Conservation (phyloP, 495 filamentous ascomycete genomes). For the Tetracladium setigerum region DNA sequence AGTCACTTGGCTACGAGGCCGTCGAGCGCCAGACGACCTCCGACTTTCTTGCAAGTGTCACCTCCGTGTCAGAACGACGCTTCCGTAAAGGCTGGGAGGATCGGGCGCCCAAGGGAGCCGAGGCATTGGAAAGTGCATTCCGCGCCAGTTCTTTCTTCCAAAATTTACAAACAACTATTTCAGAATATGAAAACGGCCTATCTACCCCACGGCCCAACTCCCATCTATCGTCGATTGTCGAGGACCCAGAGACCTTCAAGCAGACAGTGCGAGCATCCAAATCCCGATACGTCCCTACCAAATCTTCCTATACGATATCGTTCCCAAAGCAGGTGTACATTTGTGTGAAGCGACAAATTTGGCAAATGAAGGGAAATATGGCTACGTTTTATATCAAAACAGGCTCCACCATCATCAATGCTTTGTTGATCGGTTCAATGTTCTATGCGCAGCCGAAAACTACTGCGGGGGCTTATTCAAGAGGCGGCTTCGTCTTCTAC, state of each 20-base stretch:
- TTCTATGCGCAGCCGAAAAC: slow-evolving; percentile 65
- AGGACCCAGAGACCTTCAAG: too few relatives aligned
- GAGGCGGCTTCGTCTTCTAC: slow-evolving; percentile 54
- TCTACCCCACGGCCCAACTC: too few relatives aligned
- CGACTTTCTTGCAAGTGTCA: slow-evolving; percentile 72
- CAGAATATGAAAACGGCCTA: too few relatives aligned
- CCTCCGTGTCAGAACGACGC: slow-evolving; percentile 49
- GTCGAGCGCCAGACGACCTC: slow-evolving; percentile 53
- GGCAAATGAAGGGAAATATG: slow-evolving; percentile 66
- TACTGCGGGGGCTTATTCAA: slow-evolving; percentile 40
- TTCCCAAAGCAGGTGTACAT: slow-evolving; percentile 56
- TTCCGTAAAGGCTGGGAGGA: slow-evolving; percentile 51
- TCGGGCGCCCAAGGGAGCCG: slow-evolving; percentile 50
- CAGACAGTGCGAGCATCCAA: too few relatives aligned
- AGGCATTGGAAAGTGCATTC: slow-evolving; percentile 45
- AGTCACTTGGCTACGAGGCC: slow-evolving; percentile 45
- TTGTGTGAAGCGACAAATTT: slow-evolving; percentile 65
- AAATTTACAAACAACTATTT: too few relatives aligned
- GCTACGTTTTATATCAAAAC: slow-evolving; percentile 21
- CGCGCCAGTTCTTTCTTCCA: too few relatives aligned
- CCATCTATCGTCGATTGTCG: too few relatives aligned
- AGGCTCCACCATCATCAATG: slow-evolving; percentile 58
- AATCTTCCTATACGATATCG: slow-evolving; percentile 53
- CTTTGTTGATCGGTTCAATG: slow-evolving; percentile 68
- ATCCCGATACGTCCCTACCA: slow-evolving; percentile 6